phyloP scores from a whole-genome alignment of 345 rosid genomes.

The Cardiospermum halicacabum region DNA sequence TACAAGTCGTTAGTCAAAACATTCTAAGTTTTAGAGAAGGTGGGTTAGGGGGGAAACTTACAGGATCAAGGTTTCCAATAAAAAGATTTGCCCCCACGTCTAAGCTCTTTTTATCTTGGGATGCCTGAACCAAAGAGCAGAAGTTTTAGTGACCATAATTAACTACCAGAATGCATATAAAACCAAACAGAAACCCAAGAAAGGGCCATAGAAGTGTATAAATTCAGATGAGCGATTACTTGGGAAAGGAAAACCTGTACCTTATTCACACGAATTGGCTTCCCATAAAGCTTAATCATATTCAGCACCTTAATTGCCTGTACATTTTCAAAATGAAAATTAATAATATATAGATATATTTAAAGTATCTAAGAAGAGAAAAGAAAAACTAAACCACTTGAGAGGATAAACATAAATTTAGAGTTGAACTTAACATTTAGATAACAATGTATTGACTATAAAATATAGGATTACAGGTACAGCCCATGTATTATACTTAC shows the following conservation, averaged over 20 bases:
- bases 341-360: too few species aligned
- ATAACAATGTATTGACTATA: background rate
- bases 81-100: slow-evolving; percentile 99
- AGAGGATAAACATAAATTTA: background rate
- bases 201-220: background rate
- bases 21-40: slow-evolving; percentile 5
- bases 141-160: slow-evolving; percentile 3
- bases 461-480: background rate
- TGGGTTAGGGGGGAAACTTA: too few species aligned
- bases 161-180: background rate
- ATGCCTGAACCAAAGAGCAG: slow-evolving; percentile 48
- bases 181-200: slow-evolving; percentile 3
- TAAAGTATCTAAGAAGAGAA: background rate
- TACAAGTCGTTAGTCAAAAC: slow-evolving; percentile 12
- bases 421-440: background rate
- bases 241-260: slow-evolving; percentile 25
- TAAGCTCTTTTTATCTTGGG: slow-evolving; percentile 98
- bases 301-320: slow-evolving; percentile 97
- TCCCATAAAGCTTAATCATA: slow-evolving; percentile 94
- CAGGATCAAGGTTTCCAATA: slow-evolving; percentile 96
- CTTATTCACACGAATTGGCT: slow-evolving; percentile 97
- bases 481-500: slow-evolving; percentile 31
- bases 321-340: slow-evolving; percentile 1
- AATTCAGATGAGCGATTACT: background rate
- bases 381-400: background rate